Percentiles rank a stretch among this genome's conserved stretches.
Conservation (phyloP, 306 rosid genomes). For the Benincasa hispida region DNA sequence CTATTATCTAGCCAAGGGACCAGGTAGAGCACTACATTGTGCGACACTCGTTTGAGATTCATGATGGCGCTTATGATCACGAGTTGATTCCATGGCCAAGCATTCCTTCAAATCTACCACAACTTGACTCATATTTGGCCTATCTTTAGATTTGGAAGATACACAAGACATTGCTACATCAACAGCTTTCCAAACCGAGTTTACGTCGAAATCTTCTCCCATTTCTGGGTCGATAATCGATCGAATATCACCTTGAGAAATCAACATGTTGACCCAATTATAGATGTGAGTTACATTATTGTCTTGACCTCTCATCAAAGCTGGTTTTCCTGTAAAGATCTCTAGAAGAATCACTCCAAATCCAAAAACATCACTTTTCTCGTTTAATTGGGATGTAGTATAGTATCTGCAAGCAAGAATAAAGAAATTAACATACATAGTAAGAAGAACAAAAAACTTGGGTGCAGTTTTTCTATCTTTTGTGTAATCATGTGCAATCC, state of each 20-base stretch:
- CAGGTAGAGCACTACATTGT: background rate
- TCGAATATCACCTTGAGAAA: background rate
- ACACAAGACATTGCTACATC: conserved; percentile 4
- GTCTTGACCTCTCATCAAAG: background rate
- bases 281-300: background rate
- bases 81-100: background rate
- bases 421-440: background rate
- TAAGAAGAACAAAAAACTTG: background rate
- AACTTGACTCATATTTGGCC: conserved; percentile 7
- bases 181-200: conserved; percentile 4
- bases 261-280: background rate
- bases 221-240: background rate
- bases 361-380: conserved; percentile 7
- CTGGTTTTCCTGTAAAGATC: background rate
- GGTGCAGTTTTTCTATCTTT: no score
- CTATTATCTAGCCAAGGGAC: background rate
- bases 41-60: background rate
- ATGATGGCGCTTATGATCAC: background rate
- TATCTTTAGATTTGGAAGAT: background rate
- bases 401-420: background rate
- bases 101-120: conserved; percentile 8
- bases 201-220: background rate
- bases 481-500: no score
- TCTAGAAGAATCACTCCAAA: conserved; percentile 5
- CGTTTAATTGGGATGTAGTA: background rate